These are phyloP conservation scores for Linum trigynum DNA, from an alignment of 345 rosid species.

Conservation along the genomic window DNA sequence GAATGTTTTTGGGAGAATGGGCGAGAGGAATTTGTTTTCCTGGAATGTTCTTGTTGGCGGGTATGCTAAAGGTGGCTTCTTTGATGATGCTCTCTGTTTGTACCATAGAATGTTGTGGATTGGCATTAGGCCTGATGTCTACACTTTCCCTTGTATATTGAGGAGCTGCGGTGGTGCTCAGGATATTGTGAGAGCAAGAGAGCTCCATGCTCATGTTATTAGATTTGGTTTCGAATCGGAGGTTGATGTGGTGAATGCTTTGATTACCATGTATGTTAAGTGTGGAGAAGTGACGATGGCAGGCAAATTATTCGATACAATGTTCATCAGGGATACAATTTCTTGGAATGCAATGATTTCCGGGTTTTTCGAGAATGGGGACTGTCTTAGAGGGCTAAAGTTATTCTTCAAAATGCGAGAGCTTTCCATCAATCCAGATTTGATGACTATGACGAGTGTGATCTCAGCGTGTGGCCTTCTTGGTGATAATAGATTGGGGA, in stretches of 20 bases:
- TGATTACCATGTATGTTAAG: constrained; percentile 82
- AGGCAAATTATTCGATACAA: constrained; percentile 53
- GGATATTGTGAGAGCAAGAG: constrained; percentile 58
- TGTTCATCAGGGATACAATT: constrained; percentile 66
- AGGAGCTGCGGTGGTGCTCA: constrained; percentile 80
- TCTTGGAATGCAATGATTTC: constrained; percentile 95
- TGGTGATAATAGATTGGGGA: constrained; percentile 51
- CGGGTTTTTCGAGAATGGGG: constrained; percentile 69
- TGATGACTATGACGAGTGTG: constrained; percentile 81
- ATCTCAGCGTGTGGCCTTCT: constrained; percentile 31
- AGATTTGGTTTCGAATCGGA: constrained; percentile 63
- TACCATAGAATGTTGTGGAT: constrained; percentile 87
- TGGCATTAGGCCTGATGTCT: constrained; percentile 70
- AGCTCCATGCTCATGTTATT: constrained; percentile 75
- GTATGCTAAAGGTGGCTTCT: constrained; percentile 68
- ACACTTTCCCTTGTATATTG: constrained; percentile 85
- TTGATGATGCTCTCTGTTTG: constrained; percentile 79
- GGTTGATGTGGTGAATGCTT: constrained; percentile 70
- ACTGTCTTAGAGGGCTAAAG: constrained; percentile 52
- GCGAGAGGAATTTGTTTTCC: constrained; percentile 71
- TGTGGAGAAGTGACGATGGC: constrained; percentile 50
- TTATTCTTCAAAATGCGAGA: constrained; percentile 62
- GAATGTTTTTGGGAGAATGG: constrained; percentile 83
- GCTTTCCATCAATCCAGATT: constrained; percentile 58
- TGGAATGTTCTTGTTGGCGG: constrained; percentile 93